Evolutionary conservation across 2,329 filamentous ascomycete species (phyloP).

Genomic region (Claviceps maximensis): DNA sequence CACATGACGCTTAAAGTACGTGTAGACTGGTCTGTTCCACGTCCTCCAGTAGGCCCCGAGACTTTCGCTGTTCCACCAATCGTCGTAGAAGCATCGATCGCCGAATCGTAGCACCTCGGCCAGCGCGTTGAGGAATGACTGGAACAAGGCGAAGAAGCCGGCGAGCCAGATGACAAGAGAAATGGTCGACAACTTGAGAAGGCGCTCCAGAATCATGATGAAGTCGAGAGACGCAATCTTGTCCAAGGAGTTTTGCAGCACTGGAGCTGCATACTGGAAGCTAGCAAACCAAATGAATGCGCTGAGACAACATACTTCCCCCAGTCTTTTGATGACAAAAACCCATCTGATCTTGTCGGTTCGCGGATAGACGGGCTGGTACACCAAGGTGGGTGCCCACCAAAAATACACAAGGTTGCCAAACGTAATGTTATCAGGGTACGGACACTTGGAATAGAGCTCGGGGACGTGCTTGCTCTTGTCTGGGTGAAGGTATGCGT

Average conservation of each 20-base stretch:
- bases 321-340: constrained; percentile 73
- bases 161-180: constrained; percentile 94
- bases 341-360: constrained; percentile 70
- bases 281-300: constrained; percentile 93
- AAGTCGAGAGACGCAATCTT: constrained; percentile 74
- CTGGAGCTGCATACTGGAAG: constrained; percentile 85
- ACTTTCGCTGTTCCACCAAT: constrained; percentile 94
- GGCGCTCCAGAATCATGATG: constrained; percentile 68
- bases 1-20: constrained; percentile 91
- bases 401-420: constrained; percentile 88
- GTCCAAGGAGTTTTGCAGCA: constrained; percentile 78
- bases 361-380: constrained; percentile 91
- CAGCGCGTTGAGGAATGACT: constrained; percentile 79
- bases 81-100: constrained; percentile 87
- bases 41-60: constrained; percentile 84
- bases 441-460: constrained; percentile 71
- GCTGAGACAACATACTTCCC: constrained; percentile 62
- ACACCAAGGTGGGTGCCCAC: constrained; percentile 93
- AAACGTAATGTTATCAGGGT: constrained; percentile 82
- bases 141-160: constrained; percentile 93
- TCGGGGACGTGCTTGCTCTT: constrained; percentile 61
- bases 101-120: constrained; percentile 84
- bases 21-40: constrained; percentile 96
- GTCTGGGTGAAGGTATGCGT: constrained; percentile 71
- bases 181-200: constrained; percentile 92